phyloP scores from a whole-genome alignment of 345 rosid genomes.

The Mangifera indica region DNA sequence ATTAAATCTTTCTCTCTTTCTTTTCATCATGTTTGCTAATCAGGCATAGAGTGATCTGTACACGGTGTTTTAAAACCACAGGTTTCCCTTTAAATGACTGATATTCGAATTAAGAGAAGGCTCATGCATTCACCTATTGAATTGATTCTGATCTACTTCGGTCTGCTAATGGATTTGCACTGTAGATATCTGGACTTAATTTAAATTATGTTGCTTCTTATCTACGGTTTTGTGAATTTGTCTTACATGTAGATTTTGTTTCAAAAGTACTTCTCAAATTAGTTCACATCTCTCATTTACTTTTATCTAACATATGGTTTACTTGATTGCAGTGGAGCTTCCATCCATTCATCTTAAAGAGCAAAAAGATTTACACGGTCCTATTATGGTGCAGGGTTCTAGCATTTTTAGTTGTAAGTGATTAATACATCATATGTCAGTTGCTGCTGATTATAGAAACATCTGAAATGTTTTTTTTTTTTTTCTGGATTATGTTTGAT shows the following conservation, averaged over 20 bases:
- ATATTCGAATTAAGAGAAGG: background rate
- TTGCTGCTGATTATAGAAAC: constrained; percentile 2
- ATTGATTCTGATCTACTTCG: background rate
- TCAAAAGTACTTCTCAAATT: background rate
- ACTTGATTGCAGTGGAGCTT: constrained; percentile 87
- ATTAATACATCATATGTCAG: background rate
- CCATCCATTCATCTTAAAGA: constrained; percentile 93
- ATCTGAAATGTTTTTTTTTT: background rate
- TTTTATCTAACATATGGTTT: constrained; percentile 5
- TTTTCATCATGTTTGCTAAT: too few species aligned
- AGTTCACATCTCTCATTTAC: background rate
- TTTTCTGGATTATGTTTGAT: background rate
- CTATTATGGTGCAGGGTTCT: constrained; percentile 97
- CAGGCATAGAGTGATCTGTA: too few species aligned
- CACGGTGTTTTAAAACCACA: too few species aligned
- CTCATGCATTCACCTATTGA: background rate
- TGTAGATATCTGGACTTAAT: background rate
- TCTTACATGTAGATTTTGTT: background rate
- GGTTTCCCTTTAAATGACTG: too few species aligned
- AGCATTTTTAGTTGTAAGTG: constrained; percentile 91
- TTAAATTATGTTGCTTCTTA: background rate
- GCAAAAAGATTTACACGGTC: constrained; percentile 95
- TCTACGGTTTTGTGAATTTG: background rate
- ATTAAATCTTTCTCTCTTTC: too few species aligned
- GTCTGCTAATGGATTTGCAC: background rate